Percentiles rank a stretch among this genome's conserved stretches.
These are phyloP conservation scores for Pseudomicrostroma phylloplanum DNA, from an alignment of 1,284 basidiomycete species.

Conservation along the genomic window DNA sequence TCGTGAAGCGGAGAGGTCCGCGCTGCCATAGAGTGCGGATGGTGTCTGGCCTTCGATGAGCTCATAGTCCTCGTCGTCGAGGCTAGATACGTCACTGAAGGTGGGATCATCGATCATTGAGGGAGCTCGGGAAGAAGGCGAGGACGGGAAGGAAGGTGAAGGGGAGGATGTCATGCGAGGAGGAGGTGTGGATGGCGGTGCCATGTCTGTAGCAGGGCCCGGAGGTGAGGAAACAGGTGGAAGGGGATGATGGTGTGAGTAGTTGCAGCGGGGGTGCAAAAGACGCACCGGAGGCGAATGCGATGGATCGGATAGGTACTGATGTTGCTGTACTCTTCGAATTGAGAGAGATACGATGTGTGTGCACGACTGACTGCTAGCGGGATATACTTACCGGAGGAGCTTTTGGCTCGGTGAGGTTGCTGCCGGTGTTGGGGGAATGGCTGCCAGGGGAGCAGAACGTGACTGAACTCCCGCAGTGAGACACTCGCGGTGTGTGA, in stretches of 20 bases:
- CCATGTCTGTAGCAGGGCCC: neutral
- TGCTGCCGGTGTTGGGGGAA: no score
- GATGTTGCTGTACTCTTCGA: no score
- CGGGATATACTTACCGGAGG: no score
- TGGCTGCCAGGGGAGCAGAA: no score
- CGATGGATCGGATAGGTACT: no score
- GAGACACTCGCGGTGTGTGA: no score
- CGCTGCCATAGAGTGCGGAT: neutral
- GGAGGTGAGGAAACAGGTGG: neutral
- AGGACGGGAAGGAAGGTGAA: neutral
- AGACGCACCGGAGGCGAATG: neutral
- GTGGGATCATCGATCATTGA: slow-evolving; percentile 6
- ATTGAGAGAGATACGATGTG: no score
- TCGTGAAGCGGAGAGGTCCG: neutral
- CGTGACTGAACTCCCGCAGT: no score
- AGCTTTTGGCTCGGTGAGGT: no score
- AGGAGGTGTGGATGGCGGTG: slow-evolving; percentile 4
- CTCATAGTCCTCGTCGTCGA: slow-evolving; percentile 14
- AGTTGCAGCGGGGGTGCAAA: neutral
- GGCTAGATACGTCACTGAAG: slow-evolving; percentile 13
- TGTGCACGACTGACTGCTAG: no score
- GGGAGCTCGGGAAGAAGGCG: neutral
- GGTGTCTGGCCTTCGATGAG: slow-evolving; percentile 6
- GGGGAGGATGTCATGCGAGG: neutral
- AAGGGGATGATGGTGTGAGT: neutral